phyloP scores from a whole-genome alignment of 495 filamentous ascomycete genomes.

The Hypoxylon fuscum region DNA sequence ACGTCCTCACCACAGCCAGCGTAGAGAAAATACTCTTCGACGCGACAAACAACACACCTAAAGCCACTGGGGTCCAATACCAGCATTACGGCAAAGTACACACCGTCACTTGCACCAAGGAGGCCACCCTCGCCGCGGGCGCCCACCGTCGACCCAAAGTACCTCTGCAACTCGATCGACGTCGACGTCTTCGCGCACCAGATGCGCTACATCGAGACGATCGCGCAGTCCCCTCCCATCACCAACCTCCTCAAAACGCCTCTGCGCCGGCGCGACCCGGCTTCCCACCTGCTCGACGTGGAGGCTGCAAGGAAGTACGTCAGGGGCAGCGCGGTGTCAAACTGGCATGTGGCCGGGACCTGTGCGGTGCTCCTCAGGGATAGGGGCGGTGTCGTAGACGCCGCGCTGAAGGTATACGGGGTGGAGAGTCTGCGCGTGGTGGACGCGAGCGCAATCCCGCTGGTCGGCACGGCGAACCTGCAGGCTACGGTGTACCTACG shows the following conservation, averaged over 20 bases:
- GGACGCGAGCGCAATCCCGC: too few species aligned
- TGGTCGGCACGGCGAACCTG: too few species aligned
- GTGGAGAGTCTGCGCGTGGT: too few species aligned
- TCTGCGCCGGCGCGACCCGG: constrained; percentile 22
- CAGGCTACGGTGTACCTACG: too few species aligned
- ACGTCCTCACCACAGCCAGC: background rate
- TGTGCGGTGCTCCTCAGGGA: too few species aligned
- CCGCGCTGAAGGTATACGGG: too few species aligned
- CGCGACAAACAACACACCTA: background rate
- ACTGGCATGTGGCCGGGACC: background rate
- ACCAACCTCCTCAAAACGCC: constrained; percentile 43
- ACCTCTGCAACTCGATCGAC: constrained; percentile 62
- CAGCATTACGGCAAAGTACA: background rate
- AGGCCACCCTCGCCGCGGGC: too few species aligned
- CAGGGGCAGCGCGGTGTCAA: background rate
- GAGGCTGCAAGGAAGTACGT: constrained; percentile 48
- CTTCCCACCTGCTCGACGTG: constrained; percentile 23
- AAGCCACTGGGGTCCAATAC: background rate
- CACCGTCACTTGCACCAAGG: constrained; percentile 10
- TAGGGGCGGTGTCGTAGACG: too few species aligned
- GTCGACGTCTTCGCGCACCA: constrained; percentile 56
- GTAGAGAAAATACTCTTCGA: background rate
- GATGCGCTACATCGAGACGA: constrained; percentile 52
- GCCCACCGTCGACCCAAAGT: constrained; percentile 62
- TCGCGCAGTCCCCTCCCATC: constrained; percentile 51